These are phyloP conservation scores for Lentinula sp. DNA, from an alignment of 768 basidiomycete species.

Conservation along the genomic window DNA sequence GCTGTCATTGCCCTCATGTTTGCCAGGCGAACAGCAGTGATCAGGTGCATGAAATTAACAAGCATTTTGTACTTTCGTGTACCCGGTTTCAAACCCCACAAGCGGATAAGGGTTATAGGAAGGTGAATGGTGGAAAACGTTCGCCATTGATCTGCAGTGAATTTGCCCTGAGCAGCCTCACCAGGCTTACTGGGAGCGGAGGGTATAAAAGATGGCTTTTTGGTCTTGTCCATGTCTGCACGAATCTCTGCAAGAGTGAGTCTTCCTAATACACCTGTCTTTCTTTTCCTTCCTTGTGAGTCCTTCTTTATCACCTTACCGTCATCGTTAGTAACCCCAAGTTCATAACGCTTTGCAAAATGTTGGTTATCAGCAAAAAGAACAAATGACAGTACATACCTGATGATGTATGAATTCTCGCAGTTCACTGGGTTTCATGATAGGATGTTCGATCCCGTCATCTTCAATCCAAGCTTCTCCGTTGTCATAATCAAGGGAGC, in stretches of 20 bases:
- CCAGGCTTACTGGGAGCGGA: conserved; percentile 16
- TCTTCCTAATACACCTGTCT: conserved; percentile 14
- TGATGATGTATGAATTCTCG: background rate
- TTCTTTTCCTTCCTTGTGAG: conserved; percentile 6
- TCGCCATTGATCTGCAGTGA: conserved; percentile 26
- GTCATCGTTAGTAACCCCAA: background rate
- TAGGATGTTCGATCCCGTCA: too few relatives aligned
- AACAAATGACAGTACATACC: background rate
- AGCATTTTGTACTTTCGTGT: conserved; percentile 14
- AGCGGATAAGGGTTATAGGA: conserved; percentile 26
- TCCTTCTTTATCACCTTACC: background rate
- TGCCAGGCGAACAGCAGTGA: conserved; percentile 24
- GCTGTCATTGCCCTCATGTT: conserved; percentile 16
- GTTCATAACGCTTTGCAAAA: conserved; percentile 10
- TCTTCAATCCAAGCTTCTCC: too few relatives aligned
- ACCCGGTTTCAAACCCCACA: conserved; percentile 23
- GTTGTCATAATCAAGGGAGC: too few relatives aligned
- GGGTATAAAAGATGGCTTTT: conserved; percentile 22
- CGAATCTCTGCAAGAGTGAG: conserved; percentile 14
- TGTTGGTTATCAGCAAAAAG: conserved; percentile 12
- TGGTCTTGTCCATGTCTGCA: conserved; percentile 14
- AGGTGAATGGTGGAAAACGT: conserved; percentile 25
- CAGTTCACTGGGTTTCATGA: too few relatives aligned
- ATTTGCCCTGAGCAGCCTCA: conserved; percentile 16
- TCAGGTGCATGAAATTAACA: conserved; percentile 27